Conservation (phyloP, 2,329 filamentous ascomycete species). For the Leptodontidium sp. region DNA sequence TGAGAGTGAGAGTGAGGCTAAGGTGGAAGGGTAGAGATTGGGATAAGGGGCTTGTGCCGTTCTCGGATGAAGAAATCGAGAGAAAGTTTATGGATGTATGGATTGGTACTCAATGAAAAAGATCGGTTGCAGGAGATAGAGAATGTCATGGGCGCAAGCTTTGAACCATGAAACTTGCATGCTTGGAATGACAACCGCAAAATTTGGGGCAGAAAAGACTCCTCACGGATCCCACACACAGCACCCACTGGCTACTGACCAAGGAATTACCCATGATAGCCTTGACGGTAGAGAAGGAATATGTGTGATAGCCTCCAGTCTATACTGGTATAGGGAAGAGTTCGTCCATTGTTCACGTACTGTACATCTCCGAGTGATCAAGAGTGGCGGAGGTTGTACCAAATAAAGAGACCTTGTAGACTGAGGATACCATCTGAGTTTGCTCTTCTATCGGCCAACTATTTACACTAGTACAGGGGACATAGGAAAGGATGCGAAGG, state of each 20-base stretch:
- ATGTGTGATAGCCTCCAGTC: background rate
- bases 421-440: constrained; percentile 34
- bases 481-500: constrained; percentile 49
- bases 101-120: too few species aligned
- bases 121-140: too few species aligned
- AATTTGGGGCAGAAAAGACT: too few species aligned
- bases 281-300: too few species aligned
- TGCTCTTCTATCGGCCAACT: constrained; percentile 46
- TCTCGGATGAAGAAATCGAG: background rate
- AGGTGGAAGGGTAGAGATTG: background rate
- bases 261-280: too few species aligned
- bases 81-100: background rate
- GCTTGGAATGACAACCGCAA: too few species aligned
- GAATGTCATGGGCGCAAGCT: too few species aligned
- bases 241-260: too few species aligned
- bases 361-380: background rate
- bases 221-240: too few species aligned
- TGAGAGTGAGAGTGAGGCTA: constrained; percentile 18
- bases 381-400: too few species aligned
- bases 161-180: too few species aligned
- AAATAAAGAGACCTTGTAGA: background rate
- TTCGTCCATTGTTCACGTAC: background rate
- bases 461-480: constrained; percentile 79
- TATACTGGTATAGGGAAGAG: too few species aligned
- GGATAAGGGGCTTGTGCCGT: background rate